Percentiles rank a stretch among this genome's conserved stretches.
Conservation (phyloP, 1,284 basidiomycete genomes). For the Phenoliferia sp. region DNA sequence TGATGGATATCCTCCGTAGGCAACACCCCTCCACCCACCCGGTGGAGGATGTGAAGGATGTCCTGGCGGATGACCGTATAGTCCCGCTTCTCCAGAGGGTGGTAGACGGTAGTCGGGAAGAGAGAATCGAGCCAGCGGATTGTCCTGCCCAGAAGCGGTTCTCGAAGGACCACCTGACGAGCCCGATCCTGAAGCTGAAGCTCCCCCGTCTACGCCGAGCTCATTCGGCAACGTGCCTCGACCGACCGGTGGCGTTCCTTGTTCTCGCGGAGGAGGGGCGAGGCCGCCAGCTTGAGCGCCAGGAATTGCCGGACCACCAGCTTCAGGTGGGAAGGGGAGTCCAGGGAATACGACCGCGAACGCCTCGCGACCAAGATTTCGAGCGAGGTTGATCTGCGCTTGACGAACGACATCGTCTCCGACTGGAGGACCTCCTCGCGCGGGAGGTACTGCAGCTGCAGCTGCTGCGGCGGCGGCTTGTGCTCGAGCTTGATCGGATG, state of each 20-base stretch:
- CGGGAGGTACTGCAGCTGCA: background rate
- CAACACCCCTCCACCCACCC: slow-evolving; percentile 14
- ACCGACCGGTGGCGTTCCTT: background rate
- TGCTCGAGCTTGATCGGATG: slow-evolving; percentile 16
- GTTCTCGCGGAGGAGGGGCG: background rate
- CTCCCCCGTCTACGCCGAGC: background rate
- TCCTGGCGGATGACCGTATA: slow-evolving; percentile 12
- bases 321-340: slow-evolving; percentile 26
- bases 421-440: background rate
- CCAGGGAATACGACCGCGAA: slow-evolving; percentile 26
- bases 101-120: slow-evolving; percentile 19
- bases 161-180: too few relatives aligned
- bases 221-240: background rate
- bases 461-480: background rate
- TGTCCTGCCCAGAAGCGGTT: slow-evolving; percentile 1
- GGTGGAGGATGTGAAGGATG: background rate
- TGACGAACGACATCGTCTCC: slow-evolving; percentile 13
- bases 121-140: slow-evolving; percentile 28
- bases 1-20: slow-evolving; percentile 22
- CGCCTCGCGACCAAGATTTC: slow-evolving; percentile 25
- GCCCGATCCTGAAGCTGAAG: background rate
- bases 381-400: slow-evolving; percentile 31
- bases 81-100: slow-evolving; percentile 16
- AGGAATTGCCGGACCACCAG: background rate
- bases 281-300: background rate